Evolutionary conservation across 257 asterid genomes (phyloP).

Genomic region (Rauvolfia tetraphylla): DNA sequence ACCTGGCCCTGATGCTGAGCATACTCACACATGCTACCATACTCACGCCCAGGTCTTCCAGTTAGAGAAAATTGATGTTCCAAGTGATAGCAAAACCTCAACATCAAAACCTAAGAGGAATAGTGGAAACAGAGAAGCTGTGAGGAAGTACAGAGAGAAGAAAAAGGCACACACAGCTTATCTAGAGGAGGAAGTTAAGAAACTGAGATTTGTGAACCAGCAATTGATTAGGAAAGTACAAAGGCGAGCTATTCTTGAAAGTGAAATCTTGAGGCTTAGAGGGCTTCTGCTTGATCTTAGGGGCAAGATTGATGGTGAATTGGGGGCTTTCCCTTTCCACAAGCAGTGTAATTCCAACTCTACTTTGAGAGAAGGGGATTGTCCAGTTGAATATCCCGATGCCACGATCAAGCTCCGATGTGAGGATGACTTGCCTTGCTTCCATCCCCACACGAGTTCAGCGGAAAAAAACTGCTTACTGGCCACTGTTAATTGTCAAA

Average conservation of each 20-base stretch:
- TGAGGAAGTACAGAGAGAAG: slow-evolving; percentile 66
- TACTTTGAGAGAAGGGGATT: slow-evolving; percentile 14
- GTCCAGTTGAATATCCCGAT: slow-evolving; percentile 2
- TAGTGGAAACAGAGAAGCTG: slow-evolving; percentile 61
- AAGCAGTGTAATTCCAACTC: slow-evolving; percentile 22
- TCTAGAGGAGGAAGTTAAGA: slow-evolving; percentile 59
- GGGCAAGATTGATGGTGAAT: slow-evolving; percentile 47
- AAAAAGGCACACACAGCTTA: slow-evolving; percentile 54
- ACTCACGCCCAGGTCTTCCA: slow-evolving; percentile 50
- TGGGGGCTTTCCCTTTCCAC: slow-evolving; percentile 36
- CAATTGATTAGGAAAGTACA: slow-evolving; percentile 42
- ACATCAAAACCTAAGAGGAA: slow-evolving; percentile 27
- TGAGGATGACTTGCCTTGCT: slow-evolving; percentile 20
- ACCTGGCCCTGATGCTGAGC: slow-evolving; percentile 52
- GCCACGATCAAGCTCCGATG: neutral
- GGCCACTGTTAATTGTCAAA: slow-evolving; percentile 19
- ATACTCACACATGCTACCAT: slow-evolving; percentile 71
- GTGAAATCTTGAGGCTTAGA: slow-evolving; percentile 50
- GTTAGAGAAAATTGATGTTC: slow-evolving; percentile 2
- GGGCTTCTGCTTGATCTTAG: slow-evolving; percentile 39
- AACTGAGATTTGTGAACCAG: slow-evolving; percentile 45
- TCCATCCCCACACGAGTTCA: slow-evolving; percentile 11
- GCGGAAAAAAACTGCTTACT: slow-evolving; percentile 26
- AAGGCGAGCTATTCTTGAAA: slow-evolving; percentile 43
- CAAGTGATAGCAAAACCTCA: slow-evolving; percentile 11